Evolutionary conservation across 495 filamentous ascomycete genomes (phyloP), one percentile per base, ranked within the genome.

Genomic region (Tuber borchii): DNA sequence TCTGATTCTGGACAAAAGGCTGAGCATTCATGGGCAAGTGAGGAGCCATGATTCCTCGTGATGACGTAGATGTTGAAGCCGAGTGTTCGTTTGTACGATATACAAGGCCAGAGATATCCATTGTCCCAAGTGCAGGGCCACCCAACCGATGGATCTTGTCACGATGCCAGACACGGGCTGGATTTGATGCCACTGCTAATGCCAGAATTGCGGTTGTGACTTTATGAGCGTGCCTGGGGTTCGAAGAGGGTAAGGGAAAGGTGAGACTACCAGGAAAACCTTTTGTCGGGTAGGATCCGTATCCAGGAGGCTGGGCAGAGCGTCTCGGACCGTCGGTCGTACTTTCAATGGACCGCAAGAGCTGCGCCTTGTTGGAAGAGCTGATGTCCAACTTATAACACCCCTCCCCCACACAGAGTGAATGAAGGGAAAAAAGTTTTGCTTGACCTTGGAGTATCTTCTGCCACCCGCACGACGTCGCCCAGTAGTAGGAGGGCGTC

Each of bases 61-160:
- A 74, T 69, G 81, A 71, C 40, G 81, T 65, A 44, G 81, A 80
- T 65, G 81, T 83, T 42, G 78, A 79, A 69, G 74, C 78, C 70
- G 81, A 82, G 73, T 81, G 78, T 72, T 83, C 78, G 78, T 80
- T 80, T 76, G 77, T 70, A 75, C 81, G 82, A 71, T 81, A 83
- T 75, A 83, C 78, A 43, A 83, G 81, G n/a, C 81, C 81, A 79
- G 81, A 80, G 78, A 83, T 82, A 42, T 83, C 81, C 81, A 83
- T 83, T 75, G 75, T 75, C 78, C 80, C 80, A 80, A 81, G 68
- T 74, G 78, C 79, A 82, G 76, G 76, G 81, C 80, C 74, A 73
- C 75, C 26, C 51, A 78, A 82, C 75, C 76, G 80, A 79, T 77
- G 77, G 76, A 72, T 73, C 75, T 82, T 79, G 71, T 82, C 74